Evolutionary conservation across 768 basidiomycete species (phyloP).

Genomic region (Suillus cothurnatus): DNA sequence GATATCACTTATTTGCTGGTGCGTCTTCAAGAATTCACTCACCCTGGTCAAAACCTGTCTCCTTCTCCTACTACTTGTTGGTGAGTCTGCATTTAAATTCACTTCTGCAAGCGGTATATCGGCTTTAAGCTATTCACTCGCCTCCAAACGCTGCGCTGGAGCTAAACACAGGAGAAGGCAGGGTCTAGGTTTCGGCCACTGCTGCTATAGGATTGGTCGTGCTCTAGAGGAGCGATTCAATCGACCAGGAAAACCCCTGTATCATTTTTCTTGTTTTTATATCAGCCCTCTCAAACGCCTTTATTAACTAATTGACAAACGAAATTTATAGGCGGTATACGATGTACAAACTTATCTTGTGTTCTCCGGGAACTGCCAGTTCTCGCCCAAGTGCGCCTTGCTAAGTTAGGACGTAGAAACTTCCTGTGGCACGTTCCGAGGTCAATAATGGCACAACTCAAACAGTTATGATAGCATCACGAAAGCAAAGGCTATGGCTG

Average conservation of each 20-base stretch:
- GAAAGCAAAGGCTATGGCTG: too few species aligned
- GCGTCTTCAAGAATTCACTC: too few species aligned
- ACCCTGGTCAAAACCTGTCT: too few species aligned
- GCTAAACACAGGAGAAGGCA: not conserved
- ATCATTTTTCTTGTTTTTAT: not conserved
- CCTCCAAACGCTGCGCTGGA: not conserved
- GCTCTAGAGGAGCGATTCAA: not conserved
- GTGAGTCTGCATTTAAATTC: not conserved
- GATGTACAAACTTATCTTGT: not conserved
- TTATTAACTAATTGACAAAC: not conserved
- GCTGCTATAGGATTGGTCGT: not conserved
- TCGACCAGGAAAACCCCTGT: not conserved
- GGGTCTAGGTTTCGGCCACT: not conserved
- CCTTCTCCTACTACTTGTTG: not conserved
- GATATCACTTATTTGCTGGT: too few species aligned
- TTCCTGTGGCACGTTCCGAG: too few species aligned
- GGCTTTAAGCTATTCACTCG: not conserved
- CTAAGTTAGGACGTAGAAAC: too few species aligned
- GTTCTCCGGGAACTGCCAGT: not conserved
- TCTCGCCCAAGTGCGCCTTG: not conserved
- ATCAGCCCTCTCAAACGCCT: not conserved
- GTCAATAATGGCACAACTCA: too few species aligned
- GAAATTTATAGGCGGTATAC: not conserved
- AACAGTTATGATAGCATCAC: too few species aligned
- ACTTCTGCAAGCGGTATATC: not conserved